Evolutionary conservation across 2,329 filamentous ascomycete species (phyloP).

Genomic region (Diaporthe amygdali): DNA sequence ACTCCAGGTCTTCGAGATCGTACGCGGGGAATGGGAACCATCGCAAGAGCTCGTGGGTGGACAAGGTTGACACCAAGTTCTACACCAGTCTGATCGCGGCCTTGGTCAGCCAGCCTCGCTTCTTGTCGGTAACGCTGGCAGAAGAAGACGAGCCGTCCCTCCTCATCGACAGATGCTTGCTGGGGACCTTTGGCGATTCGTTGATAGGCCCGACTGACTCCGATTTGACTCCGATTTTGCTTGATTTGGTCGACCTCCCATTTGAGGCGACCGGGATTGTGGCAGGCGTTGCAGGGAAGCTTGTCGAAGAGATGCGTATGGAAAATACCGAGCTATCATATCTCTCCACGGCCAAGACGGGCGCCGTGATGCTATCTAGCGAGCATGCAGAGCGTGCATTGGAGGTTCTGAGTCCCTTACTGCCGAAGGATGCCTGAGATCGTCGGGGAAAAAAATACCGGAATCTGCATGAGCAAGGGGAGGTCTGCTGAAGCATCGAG

Average conservation of each 20-base stretch:
- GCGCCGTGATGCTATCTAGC: constrained; percentile 84
- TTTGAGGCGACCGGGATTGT: constrained; percentile 93
- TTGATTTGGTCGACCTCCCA: constrained; percentile 81
- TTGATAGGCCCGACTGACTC: constrained; percentile 77
- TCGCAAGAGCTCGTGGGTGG: constrained; percentile 54
- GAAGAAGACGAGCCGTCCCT: constrained; percentile 77
- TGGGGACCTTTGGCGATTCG: constrained; percentile 71
- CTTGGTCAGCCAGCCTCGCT: constrained; percentile 66
- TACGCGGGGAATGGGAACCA: constrained; percentile 43
- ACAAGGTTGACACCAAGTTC: constrained; percentile 66
- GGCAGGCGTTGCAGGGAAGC: constrained; percentile 84
- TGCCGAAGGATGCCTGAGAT: constrained; percentile 41
- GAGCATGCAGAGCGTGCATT: constrained; percentile 77
- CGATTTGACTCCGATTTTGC: constrained; percentile 81
- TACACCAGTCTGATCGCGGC: constrained; percentile 68
- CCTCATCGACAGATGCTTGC: constrained; percentile 71
- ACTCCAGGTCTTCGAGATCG: constrained; percentile 39
- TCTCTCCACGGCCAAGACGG: constrained; percentile 84
- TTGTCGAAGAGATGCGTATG: constrained; percentile 74
- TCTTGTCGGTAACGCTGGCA: constrained; percentile 76
- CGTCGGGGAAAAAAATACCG: neutral
- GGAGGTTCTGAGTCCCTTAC: constrained; percentile 65
- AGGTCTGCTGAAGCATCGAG: neutral
- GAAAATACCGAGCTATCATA: constrained; percentile 81
- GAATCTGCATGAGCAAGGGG: neutral